A percentile compares a stretch with the other conserved stretches of the same genome.
Conservation (phyloP, 2,329 filamentous ascomycete species). For the Aspergillus quadrilineatus region DNA sequence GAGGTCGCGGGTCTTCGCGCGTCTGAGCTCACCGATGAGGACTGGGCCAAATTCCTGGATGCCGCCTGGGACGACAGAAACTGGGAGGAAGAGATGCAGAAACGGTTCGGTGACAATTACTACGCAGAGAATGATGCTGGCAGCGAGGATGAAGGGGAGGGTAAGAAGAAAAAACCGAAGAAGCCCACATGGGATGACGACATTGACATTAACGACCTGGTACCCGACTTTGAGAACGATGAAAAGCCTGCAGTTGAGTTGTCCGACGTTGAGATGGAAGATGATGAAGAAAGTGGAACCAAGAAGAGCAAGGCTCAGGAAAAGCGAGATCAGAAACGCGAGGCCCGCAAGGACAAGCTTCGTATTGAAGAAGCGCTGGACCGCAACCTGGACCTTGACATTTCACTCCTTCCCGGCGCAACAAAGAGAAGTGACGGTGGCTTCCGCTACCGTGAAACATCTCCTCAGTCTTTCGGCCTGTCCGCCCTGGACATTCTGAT, state of each 20-base stretch:
- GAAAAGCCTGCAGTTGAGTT: conserved; percentile 55
- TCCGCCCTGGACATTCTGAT: conserved; percentile 89
- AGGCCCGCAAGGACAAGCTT: conserved; percentile 75
- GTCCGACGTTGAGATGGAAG: conserved; percentile 54
- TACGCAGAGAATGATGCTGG: conserved; percentile 67
- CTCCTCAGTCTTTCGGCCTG: conserved; percentile 83
- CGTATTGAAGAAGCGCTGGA: conserved; percentile 86
- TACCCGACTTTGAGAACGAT: conserved; percentile 83
- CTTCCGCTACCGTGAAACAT: conserved; percentile 95
- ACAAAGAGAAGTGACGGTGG: conserved; percentile 51
- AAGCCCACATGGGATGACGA: conserved; percentile 96
- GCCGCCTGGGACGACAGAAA: conserved; percentile 83
- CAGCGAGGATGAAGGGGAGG: conserved; percentile 43
- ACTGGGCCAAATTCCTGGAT: conserved; percentile 82
- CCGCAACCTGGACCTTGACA: conserved; percentile 71
- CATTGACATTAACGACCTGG: conserved; percentile 90
- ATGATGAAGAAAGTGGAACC: conserved; percentile 42
- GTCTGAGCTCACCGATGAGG: conserved; percentile 66
- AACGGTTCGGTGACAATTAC: conserved; percentile 85
- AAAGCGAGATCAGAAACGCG: conserved; percentile 62
- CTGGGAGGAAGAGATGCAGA: conserved; percentile 89
- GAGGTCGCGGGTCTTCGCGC: conserved; percentile 78
- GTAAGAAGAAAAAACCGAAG: conserved; percentile 65
- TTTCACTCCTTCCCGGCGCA: conserved; percentile 58
- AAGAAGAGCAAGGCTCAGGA: conserved; percentile 50